Percentiles rank a stretch among this genome's conserved stretches.
Evolutionary conservation across 2,329 filamentous ascomycete species (phyloP).

Genomic region (Aureobasidium sp.): DNA sequence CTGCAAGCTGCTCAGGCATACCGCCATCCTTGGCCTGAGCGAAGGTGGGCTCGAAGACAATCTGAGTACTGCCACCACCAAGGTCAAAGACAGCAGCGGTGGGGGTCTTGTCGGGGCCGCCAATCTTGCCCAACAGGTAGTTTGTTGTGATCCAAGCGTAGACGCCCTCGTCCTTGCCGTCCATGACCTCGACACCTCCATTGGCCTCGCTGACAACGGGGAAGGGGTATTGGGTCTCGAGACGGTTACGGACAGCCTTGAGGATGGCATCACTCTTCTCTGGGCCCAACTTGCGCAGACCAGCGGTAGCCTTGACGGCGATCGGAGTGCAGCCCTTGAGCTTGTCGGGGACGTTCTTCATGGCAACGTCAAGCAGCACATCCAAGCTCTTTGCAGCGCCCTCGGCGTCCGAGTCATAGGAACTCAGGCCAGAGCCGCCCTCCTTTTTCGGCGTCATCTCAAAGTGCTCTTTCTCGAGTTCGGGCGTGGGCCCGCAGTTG

Average conservation of each 20-base stretch:
- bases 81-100: slow-evolving; percentile 95
- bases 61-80: slow-evolving; percentile 93
- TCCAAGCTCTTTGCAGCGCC: slow-evolving; percentile 87
- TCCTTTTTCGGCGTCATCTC: slow-evolving; percentile 84
- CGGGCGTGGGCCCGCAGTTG: slow-evolving; percentile 92
- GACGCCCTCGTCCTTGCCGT: slow-evolving; percentile 92
- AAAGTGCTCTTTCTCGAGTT: slow-evolving; percentile 88
- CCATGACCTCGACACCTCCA: slow-evolving; percentile 92
- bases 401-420: slow-evolving; percentile 78
- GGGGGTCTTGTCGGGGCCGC: slow-evolving; percentile 78
- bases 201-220: slow-evolving; percentile 81
- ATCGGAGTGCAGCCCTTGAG: slow-evolving; percentile 88
- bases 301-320: slow-evolving; percentile 96
- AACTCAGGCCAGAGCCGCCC: slow-evolving; percentile 73
- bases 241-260: slow-evolving; percentile 70
- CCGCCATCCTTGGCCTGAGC: slow-evolving; percentile 64
- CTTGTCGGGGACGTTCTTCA: slow-evolving; percentile 76
- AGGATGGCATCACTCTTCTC: slow-evolving; percentile 80
- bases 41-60: slow-evolving; percentile 96
- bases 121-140: slow-evolving; percentile 96
- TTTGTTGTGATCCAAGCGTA: slow-evolving; percentile 99
- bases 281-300: slow-evolving; percentile 75
- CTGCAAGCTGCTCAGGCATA: slow-evolving; percentile 75
- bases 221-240: slow-evolving; percentile 90
- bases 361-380: slow-evolving; percentile 74